phyloP scores from a whole-genome alignment of 768 basidiomycete genomes.

The Amanita subjunquillea region DNA sequence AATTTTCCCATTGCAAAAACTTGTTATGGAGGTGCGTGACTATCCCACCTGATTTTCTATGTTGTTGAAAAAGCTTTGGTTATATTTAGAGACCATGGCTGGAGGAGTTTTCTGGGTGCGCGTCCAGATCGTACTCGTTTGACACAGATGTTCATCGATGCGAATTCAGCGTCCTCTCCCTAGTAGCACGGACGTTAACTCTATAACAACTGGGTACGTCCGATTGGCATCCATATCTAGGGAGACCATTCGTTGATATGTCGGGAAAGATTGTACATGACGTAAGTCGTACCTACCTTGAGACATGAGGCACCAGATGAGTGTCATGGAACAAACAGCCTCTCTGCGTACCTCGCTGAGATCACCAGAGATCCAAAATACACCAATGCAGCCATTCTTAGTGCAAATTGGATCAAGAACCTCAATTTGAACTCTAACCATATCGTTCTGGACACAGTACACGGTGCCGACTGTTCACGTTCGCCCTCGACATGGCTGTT shows the following conservation, averaged over 20 bases:
- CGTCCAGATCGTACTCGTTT: constrained; percentile 13
- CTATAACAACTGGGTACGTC: neutral
- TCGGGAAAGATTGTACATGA: neutral
- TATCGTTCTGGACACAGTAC: constrained; percentile 37
- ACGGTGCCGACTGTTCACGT: constrained; percentile 34
- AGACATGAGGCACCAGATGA: neutral
- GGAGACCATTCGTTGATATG: neutral
- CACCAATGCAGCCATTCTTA: constrained; percentile 31
- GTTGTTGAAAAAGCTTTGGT: neutral
- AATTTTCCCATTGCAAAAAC: constrained; percentile 27
- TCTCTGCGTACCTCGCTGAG: constrained; percentile 41
- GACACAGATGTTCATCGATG: constrained; percentile 34
- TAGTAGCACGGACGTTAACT: neutral
- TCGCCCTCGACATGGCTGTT: constrained; percentile 37
- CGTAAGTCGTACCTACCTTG: neutral
- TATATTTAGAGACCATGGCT: constrained; percentile 32
- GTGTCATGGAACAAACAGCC: constrained; percentile 15
- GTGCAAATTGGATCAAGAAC: constrained; percentile 37
- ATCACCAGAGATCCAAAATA: constrained; percentile 34
- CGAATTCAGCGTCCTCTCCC: neutral
- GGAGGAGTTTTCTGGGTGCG: constrained; percentile 48
- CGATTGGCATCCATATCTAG: too few species aligned
- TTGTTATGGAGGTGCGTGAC: constrained; percentile 31
- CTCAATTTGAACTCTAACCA: constrained; percentile 31
- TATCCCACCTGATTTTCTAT: neutral